Base-by-base conservation (phyloP, 352 stramenopile genomes). In the Phytophthora megakarya region DNA sequence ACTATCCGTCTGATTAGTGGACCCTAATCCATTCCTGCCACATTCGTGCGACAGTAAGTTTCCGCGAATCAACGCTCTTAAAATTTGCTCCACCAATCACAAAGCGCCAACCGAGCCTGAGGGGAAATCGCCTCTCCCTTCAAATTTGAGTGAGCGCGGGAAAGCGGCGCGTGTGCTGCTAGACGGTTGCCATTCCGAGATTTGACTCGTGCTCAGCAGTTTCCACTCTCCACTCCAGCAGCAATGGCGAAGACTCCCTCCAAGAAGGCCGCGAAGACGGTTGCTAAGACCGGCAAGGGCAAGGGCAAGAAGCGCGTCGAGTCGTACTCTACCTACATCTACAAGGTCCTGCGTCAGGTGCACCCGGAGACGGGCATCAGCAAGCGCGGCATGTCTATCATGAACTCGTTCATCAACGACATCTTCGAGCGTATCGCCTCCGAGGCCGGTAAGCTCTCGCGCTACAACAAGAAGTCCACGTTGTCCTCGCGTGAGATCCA, bases 341-440 rank as follows among this genome's bases (percentile, higher is more conserved):
- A 96, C 88, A 97, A 97, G 82, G 89, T 97, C 49, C 65, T 97
- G 57, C 93, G 91, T 49, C 96, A 98, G 78, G 95, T 99, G 69
- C 95, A 99, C 84, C 94, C 96, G 8, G 94, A 98, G 65, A 98
- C 93, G 65, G 97, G 97, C 76, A 99, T 99, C 76, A 98, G 85
- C 79, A 97, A 97, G 90, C 95, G 95, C 65, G 96, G 92, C 49
- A 99, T 99, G 96, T 98, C 93, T 52, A 98, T 99, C 86, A 98
- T 98, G 94, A 98, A 98, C 90, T 99, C 96, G 64, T 99, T 99
- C 81, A 98, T 99, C 78, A 98, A 99, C 82, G 96, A 99, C 76
- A 98, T 98, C 63, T 99, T 99, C 78, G 97, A 99, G 79, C 91
- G 96, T 59, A 98, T 99, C 53, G 96, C 97, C 25, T 93, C 88